Percentiles rank a stretch among this genome's conserved stretches.
These are phyloP conservation scores for Dimocarpus longan DNA, from an alignment of 345 rosid genomes.

Conservation along the genomic window DNA sequence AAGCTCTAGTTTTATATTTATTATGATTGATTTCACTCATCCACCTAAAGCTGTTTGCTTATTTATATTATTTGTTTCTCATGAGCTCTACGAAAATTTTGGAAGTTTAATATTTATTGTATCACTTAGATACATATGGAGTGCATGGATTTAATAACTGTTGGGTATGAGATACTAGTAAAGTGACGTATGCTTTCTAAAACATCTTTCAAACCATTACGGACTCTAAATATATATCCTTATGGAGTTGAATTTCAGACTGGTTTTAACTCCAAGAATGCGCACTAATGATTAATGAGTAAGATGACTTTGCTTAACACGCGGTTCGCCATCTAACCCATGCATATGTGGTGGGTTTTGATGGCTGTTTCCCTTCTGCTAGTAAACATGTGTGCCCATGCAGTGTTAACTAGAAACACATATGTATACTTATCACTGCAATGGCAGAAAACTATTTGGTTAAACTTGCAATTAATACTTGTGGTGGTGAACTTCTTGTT, in stretches of 20 bases:
- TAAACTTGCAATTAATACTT: not conserved
- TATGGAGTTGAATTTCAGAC: not conserved
- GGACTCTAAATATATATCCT: not conserved
- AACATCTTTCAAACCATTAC: not conserved
- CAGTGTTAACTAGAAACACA: not conserved
- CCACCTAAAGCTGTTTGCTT: not conserved
- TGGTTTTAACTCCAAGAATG: not conserved
- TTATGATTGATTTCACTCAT: not conserved
- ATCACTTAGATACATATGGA: not conserved
- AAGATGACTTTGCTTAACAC: not conserved
- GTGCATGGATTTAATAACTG: not conserved
- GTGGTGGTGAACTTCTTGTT: not conserved
- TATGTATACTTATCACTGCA: not conserved
- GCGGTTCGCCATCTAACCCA: not conserved
- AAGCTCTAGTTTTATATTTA: not conserved
- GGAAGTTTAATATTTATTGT: not conserved
- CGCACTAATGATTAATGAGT: not conserved
- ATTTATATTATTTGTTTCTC: slow-evolving; percentile 10
- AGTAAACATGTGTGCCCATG: not conserved
- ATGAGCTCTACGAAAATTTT: not conserved
- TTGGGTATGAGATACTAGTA: not conserved
- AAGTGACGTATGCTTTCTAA: not conserved
- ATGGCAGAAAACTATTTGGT: not conserved
- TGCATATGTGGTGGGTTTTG: not conserved
- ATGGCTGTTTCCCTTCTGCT: not conserved